Evolutionary conservation across 2,329 filamentous ascomycete genomes (phyloP).

Genomic region (Alternaria ventricosa): DNA sequence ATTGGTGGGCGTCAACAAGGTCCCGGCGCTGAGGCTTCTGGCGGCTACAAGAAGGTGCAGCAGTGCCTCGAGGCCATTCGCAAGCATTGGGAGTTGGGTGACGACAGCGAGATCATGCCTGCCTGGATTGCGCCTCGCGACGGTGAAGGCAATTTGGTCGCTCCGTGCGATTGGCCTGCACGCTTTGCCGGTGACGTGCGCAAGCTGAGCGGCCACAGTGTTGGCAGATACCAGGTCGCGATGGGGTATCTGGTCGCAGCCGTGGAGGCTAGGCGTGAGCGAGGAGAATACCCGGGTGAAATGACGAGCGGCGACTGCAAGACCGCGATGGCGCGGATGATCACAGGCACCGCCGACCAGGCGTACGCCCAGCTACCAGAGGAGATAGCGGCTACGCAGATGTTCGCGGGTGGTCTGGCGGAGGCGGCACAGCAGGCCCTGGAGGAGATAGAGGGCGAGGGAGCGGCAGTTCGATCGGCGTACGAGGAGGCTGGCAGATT

Average conservation of each 20-base stretch:
- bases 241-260: neutral
- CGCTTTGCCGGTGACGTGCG: neutral
- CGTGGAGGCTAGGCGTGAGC: neutral
- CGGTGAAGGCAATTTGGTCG: neutral
- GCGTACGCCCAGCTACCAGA: neutral
- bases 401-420: neutral
- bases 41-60: neutral
- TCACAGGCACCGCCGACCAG: neutral
- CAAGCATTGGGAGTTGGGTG: fast-evolving
- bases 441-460: neutral
- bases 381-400: neutral
- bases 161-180: neutral
- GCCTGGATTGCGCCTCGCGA: neutral
- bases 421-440: neutral
- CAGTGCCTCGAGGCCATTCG: neutral
- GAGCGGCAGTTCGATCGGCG: neutral
- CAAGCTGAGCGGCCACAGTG: neutral
- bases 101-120: neutral
- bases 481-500: neutral
- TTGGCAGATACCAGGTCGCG: fast-evolving
- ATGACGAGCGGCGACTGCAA: neutral
- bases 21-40: neutral
- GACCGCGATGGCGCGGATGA: neutral
- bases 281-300: neutral
- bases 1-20: neutral